These are phyloP conservation scores for Durio zibethinus DNA, from an alignment of 345 rosid genomes.

Conservation along the genomic window DNA sequence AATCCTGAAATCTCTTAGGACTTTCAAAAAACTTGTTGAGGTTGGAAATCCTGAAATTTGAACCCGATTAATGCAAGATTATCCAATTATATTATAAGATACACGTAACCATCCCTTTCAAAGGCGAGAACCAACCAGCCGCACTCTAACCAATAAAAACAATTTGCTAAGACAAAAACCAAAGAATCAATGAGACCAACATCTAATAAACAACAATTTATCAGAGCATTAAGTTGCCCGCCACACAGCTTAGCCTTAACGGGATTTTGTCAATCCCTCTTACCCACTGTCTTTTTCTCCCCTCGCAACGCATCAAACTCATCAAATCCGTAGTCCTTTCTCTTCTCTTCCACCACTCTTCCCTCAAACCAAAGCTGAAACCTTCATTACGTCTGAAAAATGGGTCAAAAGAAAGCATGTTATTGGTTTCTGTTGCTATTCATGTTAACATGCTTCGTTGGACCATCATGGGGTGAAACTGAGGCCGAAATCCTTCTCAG, in stretches of 20 bases:
- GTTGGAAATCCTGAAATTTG: too few relatives aligned
- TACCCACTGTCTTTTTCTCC: background rate
- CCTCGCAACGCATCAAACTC: too few relatives aligned
- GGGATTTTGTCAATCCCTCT: background rate
- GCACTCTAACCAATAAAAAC: background rate
- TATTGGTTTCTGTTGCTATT: background rate
- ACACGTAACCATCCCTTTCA: background rate
- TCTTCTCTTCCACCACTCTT: background rate
- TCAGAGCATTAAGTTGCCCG: background rate
- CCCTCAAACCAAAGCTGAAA: background rate
- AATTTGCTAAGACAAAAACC: background rate
- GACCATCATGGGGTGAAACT: background rate
- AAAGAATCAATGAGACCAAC: too few relatives aligned
- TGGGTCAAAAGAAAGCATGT: background rate
- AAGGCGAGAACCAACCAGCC: background rate
- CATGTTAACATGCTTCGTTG: background rate
- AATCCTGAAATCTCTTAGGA: background rate
- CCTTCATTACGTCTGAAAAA: background rate
- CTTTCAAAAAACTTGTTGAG: background rate
- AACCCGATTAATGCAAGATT: too few relatives aligned
- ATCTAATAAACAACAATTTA: too few relatives aligned
- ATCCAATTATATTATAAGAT: background rate
- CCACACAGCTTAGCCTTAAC: background rate
- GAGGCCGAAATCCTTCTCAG: constrained; percentile 47
- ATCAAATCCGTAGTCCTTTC: background rate